Percentiles rank a stretch among this genome's conserved stretches.
phyloP scores from a whole-genome alignment of 768 basidiomycete genomes.

The Mycena galericulata region DNA sequence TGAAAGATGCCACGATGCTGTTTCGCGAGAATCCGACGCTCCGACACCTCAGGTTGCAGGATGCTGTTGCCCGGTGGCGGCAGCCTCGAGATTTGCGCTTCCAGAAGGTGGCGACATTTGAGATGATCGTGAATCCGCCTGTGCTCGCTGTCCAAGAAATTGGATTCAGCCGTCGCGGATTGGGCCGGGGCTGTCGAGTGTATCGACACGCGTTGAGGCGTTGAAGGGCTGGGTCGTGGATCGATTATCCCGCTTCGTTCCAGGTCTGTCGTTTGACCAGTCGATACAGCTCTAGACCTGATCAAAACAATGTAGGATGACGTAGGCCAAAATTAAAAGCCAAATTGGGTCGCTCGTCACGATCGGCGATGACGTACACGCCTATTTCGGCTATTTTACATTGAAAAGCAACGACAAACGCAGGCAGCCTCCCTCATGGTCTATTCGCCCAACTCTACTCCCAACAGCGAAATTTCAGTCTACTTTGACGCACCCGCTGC shows the following conservation, averaged over 20 bases:
- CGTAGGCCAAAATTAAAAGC: too few species aligned
- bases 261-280: too few species aligned
- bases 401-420: too few species aligned
- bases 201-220: conserved; percentile 29
- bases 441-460: conserved; percentile 35
- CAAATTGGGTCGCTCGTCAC: too few species aligned
- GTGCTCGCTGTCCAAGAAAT: conserved; percentile 30
- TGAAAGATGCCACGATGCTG: conserved; percentile 28
- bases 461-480: conserved; percentile 48
- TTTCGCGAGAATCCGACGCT: conserved; percentile 29
- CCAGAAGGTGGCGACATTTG: conserved; percentile 27
- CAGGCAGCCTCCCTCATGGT: not conserved
- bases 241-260: too few species aligned
- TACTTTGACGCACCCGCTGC: too few species aligned
- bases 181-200: not conserved
- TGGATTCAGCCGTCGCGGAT: conserved; percentile 14
- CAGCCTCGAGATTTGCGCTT: conserved; percentile 32
- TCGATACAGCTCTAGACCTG: too few species aligned
- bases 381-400: too few species aligned
- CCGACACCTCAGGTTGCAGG: conserved; percentile 23
- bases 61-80: conserved; percentile 33
- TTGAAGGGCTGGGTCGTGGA: not conserved
- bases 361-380: too few species aligned
- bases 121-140: conserved; percentile 13
- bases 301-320: too few species aligned